phyloP scores from a whole-genome alignment of 2,329 filamentous ascomycete genomes.

The Hypoxylon sp. region DNA sequence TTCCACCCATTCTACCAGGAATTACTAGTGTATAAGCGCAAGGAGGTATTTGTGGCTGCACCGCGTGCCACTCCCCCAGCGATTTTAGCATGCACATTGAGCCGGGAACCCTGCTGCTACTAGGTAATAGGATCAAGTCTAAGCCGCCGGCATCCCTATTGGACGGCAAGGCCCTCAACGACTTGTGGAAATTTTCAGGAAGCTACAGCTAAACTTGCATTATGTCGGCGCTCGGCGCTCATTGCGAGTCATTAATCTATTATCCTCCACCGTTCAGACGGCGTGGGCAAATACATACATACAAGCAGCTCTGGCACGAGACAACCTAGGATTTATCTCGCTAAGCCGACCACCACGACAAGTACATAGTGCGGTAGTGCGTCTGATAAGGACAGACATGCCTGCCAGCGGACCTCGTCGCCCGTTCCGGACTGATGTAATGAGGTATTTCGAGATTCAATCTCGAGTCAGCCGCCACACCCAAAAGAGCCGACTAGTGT shows the following conservation, averaged over 20 bases:
- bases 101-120: constrained; percentile 33
- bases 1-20: constrained; percentile 35
- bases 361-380: too few relatives aligned
- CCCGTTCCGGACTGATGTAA: constrained; percentile 38
- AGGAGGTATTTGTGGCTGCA: constrained; percentile 40
- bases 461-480: constrained; percentile 39
- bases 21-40: constrained; percentile 31
- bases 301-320: constrained; percentile 30
- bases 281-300: background rate
- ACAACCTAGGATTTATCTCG: constrained; percentile 21
- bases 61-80: constrained; percentile 31
- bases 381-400: constrained; percentile 23
- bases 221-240: constrained; percentile 36
- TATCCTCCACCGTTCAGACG: constrained; percentile 17
- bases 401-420: constrained; percentile 24
- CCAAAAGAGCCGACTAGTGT: constrained; percentile 28
- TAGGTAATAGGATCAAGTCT: constrained; percentile 24
- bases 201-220: constrained; percentile 21
- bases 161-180: constrained; percentile 19
- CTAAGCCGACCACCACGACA: constrained; percentile 12
- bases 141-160: constrained; percentile 39
- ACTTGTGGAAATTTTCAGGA: constrained; percentile 21
- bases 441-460: constrained; percentile 36
- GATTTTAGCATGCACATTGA: constrained; percentile 39
- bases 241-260: constrained; percentile 29